Percentiles rank a stretch among this genome's conserved stretches.
These are phyloP conservation scores for Fusarium sambucinum DNA, from an alignment of 2,329 filamentous ascomycete species.

Conservation along the genomic window DNA sequence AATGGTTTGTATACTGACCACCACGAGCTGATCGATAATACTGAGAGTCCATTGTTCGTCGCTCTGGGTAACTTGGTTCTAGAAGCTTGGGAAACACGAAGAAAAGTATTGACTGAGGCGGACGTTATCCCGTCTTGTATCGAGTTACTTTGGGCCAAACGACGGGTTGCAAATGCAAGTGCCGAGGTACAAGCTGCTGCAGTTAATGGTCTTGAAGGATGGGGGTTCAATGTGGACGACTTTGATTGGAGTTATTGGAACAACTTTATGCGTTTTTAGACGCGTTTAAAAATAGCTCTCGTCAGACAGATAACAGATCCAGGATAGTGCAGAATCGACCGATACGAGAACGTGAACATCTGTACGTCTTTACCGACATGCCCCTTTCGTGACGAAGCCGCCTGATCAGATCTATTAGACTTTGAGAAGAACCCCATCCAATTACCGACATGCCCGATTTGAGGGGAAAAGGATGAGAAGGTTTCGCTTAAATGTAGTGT, in stretches of 20 bases:
- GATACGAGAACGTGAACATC: background rate
- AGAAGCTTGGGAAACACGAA: constrained; percentile 42
- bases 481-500: background rate
- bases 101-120: constrained; percentile 3
- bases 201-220: background rate
- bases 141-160: constrained; percentile 15
- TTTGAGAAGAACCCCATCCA: no score
- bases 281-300: no score
- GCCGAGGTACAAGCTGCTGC: background rate
- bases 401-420: no score
- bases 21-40: constrained; percentile 22
- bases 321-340: no score
- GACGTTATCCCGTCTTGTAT: constrained; percentile 23
- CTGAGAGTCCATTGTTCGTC: constrained; percentile 10
- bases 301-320: rapidly evolving
- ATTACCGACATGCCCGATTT: background rate
- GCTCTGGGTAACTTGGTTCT: constrained; percentile 33
- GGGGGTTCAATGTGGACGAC: constrained; percentile 11
- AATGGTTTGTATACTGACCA: constrained; percentile 45
- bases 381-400: no score
- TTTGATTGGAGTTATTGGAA: constrained; percentile 43
- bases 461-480: no score
- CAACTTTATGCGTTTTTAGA: constrained; percentile 35
- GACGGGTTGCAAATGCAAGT: background rate
- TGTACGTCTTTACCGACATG: no score